phyloP scores from a whole-genome alignment of 148 eudicot genomes.

The Silene uniflora region DNA sequence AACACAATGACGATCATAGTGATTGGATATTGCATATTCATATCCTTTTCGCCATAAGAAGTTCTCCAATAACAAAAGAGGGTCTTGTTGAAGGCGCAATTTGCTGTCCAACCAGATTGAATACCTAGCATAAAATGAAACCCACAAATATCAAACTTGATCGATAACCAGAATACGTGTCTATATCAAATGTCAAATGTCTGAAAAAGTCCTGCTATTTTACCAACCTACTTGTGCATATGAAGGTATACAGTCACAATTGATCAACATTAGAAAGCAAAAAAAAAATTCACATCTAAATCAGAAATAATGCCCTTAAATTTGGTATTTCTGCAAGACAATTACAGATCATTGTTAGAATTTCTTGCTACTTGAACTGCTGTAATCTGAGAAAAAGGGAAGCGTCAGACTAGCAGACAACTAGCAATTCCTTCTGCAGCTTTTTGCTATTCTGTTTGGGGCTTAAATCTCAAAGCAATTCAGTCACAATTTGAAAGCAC shows the following conservation, averaged over 20 bases:
- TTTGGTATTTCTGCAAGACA: too few species aligned
- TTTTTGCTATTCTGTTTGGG: neutral
- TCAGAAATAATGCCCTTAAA: too few species aligned
- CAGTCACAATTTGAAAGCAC: neutral
- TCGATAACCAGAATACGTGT: neutral
- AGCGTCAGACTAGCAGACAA: too few species aligned
- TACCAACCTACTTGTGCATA: neutral
- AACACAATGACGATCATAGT: conserved; percentile 96
- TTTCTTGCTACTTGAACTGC: too few species aligned
- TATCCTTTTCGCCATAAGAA: conserved; percentile 86
- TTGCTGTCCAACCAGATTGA: conserved; percentile 99
- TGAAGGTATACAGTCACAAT: neutral
- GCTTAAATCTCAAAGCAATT: neutral
- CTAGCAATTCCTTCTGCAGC: too few species aligned
- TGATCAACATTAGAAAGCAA: too few species aligned
- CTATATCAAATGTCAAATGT: neutral
- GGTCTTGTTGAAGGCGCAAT: conserved; percentile 88
- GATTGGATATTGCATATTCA: conserved; percentile 95
- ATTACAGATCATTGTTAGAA: too few species aligned
- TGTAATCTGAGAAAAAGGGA: too few species aligned
- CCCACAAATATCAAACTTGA: neutral
- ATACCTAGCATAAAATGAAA: conserved; percentile 46
- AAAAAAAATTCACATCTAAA: too few species aligned
- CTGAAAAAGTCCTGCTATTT: neutral
- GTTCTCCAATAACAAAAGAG: conserved; percentile 79